phyloP scores from a whole-genome alignment of 768 basidiomycete genomes.

The Amylocystis lapponica region DNA sequence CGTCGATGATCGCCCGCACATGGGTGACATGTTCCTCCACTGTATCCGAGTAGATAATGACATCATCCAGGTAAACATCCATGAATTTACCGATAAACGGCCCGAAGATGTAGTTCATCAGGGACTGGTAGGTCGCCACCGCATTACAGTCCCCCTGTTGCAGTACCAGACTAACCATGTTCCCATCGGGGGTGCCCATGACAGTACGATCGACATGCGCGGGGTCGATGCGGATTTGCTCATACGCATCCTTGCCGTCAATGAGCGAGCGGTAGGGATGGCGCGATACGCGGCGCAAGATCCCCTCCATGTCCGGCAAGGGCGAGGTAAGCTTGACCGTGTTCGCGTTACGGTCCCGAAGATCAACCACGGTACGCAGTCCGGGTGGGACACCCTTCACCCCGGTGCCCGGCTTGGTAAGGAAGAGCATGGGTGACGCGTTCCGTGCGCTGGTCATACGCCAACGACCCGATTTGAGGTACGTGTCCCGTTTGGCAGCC shows the following conservation, averaged over 20 bases:
- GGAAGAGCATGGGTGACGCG: slow-evolving; percentile 29
- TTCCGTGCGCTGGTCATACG: slow-evolving; percentile 20
- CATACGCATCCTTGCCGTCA: slow-evolving; percentile 25
- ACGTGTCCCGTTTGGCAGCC: slow-evolving; percentile 15
- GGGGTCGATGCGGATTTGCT: slow-evolving; percentile 20
- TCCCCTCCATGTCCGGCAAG: slow-evolving; percentile 21
- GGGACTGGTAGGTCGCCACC: slow-evolving; percentile 32
- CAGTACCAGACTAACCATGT: slow-evolving; percentile 24
- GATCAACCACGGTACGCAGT: slow-evolving; percentile 10
- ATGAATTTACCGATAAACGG: slow-evolving; percentile 26
- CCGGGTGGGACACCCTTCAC: slow-evolving; percentile 4
- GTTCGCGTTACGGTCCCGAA: slow-evolving; percentile 17
- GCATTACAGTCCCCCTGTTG: slow-evolving; percentile 30
- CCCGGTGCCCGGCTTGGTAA: slow-evolving; percentile 20
- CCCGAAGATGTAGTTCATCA: slow-evolving; percentile 36
- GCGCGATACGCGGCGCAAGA: slow-evolving; percentile 12
- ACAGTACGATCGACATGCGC: slow-evolving; percentile 17
- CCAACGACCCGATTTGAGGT: slow-evolving; percentile 26
- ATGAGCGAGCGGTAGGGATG: slow-evolving; percentile 13
- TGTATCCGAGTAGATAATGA: slow-evolving; percentile 26
- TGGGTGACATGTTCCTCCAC: slow-evolving; percentile 22
- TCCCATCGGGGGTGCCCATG: slow-evolving; percentile 24
- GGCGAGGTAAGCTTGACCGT: slow-evolving; percentile 20
- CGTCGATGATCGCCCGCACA: slow-evolving; percentile 10
- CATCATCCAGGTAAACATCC: slow-evolving; percentile 31